phyloP scores from a whole-genome alignment of 768 basidiomycete species.

The Boletellus sp. region DNA sequence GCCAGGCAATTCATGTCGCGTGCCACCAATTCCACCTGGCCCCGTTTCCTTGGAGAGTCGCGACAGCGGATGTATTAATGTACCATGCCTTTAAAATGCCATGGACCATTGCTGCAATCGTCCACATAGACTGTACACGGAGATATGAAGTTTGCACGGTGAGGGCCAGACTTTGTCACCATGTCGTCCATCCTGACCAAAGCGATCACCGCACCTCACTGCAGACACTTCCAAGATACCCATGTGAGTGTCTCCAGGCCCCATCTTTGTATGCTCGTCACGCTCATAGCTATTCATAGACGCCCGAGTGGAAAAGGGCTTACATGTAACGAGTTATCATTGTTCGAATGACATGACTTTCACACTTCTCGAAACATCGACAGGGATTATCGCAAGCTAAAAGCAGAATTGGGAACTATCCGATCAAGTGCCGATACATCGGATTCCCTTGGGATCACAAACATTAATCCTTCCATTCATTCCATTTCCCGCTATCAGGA shows the following conservation, averaged over 20 bases:
- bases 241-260: slow-evolving; percentile 44
- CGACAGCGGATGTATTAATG: not conserved
- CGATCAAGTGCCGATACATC: slow-evolving; percentile 28
- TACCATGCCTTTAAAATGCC: not conserved
- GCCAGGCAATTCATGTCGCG: not conserved
- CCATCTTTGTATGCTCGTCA: not conserved
- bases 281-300: slow-evolving; percentile 36
- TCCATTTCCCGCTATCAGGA: not conserved
- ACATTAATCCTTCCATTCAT: not conserved
- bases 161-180: not conserved
- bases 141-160: not conserved
- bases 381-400: slow-evolving; percentile 72
- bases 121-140: not conserved
- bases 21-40: not conserved
- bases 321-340: slow-evolving; percentile 19
- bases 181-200: not conserved
- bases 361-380: not conserved
- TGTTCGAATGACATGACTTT: not conserved
- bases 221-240: slow-evolving; percentile 65
- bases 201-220: too few relatives aligned
- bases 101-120: too few relatives aligned
- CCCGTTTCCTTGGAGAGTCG: not conserved
- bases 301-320: slow-evolving; percentile 51
- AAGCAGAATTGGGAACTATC: slow-evolving; percentile 64
- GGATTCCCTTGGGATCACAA: not conserved